A percentile compares a stretch with the other conserved stretches of the same genome.
Conservation (phyloP, 2,329 filamentous ascomycete species). For the Tolypocladium paradoxum region DNA sequence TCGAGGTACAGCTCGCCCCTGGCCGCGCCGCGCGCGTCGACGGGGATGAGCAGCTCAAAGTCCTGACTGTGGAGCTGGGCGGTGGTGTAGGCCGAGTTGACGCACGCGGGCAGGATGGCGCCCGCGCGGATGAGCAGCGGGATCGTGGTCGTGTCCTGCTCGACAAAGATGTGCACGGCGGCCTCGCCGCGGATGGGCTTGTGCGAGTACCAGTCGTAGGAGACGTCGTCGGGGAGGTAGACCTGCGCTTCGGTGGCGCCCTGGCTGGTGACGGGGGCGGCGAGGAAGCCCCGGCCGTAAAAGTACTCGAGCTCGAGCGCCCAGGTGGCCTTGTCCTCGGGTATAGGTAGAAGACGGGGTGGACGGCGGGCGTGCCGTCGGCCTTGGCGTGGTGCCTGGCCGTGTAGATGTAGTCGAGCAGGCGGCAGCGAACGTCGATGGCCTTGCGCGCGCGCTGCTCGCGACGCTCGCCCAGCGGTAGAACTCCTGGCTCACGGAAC, state of each 20-base stretch:
- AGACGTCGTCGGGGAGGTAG: constrained; percentile 38
- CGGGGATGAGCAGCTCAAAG: constrained; percentile 62
- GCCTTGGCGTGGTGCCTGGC: constrained; percentile 49
- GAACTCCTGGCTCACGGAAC: constrained; percentile 47
- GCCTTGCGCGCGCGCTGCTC: constrained; percentile 52
- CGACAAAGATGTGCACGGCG: constrained; percentile 18
- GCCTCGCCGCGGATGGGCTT: constrained; percentile 29
- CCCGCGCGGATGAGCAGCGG: constrained; percentile 60
- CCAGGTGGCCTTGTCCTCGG: constrained; percentile 35
- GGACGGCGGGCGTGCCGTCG: constrained; percentile 54
- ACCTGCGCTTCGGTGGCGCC: constrained; percentile 30
- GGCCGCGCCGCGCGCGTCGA: constrained; percentile 51
- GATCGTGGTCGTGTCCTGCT: constrained; percentile 36
- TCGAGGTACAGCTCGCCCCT: constrained; percentile 63
- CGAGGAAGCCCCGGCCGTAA: constrained; percentile 35
- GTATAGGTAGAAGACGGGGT: constrained; percentile 64
- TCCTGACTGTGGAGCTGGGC: constrained; percentile 49
- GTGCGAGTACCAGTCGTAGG: constrained; percentile 43
- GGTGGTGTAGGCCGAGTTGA: constrained; percentile 50
- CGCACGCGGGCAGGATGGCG: constrained; percentile 50
- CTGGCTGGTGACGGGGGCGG: constrained; percentile 37
- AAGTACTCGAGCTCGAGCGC: constrained; percentile 39
- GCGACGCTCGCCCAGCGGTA: constrained; percentile 58
- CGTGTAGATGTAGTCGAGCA: constrained; percentile 79
- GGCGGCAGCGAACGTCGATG: constrained; percentile 61